Conservation (phyloP, 2,329 filamentous ascomycete genomes). For the Epichloe gansuensis region DNA sequence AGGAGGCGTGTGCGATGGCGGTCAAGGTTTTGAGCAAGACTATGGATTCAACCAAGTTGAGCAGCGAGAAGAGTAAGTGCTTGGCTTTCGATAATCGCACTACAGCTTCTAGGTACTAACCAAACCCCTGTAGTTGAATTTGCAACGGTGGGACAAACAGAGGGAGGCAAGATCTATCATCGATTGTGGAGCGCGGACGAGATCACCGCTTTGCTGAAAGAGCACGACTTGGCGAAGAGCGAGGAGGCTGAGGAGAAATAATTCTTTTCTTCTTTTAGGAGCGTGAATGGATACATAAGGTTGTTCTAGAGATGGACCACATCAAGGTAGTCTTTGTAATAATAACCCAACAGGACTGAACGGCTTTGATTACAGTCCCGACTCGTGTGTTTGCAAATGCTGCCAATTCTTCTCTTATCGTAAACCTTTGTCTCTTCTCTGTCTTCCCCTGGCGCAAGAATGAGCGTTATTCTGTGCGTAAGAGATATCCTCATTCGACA, state of each 20-base stretch:
- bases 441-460: not conserved
- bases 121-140: conserved; percentile 62
- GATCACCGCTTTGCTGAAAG: conserved; percentile 85
- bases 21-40: conserved; percentile 99
- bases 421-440: not conserved
- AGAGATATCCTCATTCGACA: not conserved
- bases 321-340: conserved; percentile 7
- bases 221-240: conserved; percentile 87
- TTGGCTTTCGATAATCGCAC: conserved; percentile 8
- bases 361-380: not conserved
- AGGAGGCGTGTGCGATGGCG: conserved; percentile 92
- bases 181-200: conserved; percentile 94
- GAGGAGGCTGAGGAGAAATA: conserved; percentile 58
- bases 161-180: conserved; percentile 94
- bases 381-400: not conserved
- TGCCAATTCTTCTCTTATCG: not conserved
- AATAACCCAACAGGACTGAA: conserved; percentile 8
- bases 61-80: conserved; percentile 93
- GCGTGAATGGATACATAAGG: conserved; percentile 5
- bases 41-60: conserved; percentile 98
- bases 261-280: not conserved
- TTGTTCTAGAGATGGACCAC: conserved; percentile 5
- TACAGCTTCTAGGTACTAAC: conserved; percentile 7
- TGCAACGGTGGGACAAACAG: conserved; percentile 90
- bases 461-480: not conserved